Evolutionary conservation across 2,329 filamentous ascomycete genomes (phyloP).

Genomic region (Immersiporthe knoxdaviesiana): DNA sequence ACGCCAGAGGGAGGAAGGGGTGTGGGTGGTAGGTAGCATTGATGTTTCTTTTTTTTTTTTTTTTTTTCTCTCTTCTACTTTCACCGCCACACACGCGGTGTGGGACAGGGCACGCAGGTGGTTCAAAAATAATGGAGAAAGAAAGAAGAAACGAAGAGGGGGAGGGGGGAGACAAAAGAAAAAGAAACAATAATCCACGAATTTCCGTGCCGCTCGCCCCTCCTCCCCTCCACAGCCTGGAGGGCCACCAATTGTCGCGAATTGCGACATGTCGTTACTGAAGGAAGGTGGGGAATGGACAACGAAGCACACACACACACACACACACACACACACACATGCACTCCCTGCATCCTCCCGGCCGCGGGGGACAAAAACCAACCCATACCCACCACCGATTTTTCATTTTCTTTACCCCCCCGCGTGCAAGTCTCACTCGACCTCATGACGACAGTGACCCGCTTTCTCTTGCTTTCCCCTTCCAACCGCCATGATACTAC

Average conservation of each 20-base stretch:
- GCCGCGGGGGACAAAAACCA: too few species aligned
- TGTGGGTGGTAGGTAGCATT: neutral
- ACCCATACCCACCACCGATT: neutral
- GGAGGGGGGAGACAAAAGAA: too few species aligned
- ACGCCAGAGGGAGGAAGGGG: neutral
- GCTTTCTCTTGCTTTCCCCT: too few species aligned
- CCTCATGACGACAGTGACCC: neutral
- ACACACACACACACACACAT: neutral
- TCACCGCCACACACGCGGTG: neutral
- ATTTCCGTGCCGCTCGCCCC: neutral
- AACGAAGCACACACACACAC: neutral
- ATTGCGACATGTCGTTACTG: neutral
- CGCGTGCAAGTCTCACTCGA: neutral
- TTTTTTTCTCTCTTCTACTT: too few species aligned
- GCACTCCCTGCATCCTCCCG: neutral
- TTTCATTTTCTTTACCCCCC: neutral
- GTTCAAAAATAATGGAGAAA: neutral
- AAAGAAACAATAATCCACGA: neutral
- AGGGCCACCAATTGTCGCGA: neutral
- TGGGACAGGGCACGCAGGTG: neutral
- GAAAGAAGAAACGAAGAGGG: neutral
- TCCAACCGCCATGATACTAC: neutral
- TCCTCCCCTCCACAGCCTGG: neutral
- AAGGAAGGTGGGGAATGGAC: neutral
- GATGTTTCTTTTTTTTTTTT: too few species aligned